Base-by-base conservation (phyloP, 2,329 filamentous ascomycete species). In the Colletotrichum sp. region DNA sequence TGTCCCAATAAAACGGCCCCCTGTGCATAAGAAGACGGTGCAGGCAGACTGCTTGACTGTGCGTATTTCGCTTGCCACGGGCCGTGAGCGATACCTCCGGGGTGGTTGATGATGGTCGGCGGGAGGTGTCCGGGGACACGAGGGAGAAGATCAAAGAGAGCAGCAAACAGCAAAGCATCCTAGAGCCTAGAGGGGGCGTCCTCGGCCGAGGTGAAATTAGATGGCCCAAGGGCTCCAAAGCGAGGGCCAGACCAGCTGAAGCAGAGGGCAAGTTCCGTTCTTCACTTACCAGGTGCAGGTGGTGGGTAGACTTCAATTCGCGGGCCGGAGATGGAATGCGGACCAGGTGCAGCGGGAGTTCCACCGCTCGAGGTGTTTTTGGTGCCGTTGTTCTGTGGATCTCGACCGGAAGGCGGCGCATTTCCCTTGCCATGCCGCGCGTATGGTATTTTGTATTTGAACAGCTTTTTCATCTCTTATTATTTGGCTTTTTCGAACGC, bases 31-130 rank as follows among this genome's bases (percentile, higher is more conserved):
- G 38, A 33, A 58, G 38, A 33, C 13, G 16, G 31, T 34, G 18
- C 31, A 61, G 57, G 31, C 13, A 11, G 38, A 13, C 36, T 33
- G 58, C 58, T 64, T 58, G 36, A 18, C 51, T 58, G 51, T 43
- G 68, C 31, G n/a, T 57, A 68, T 72, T 57, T 72, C 57, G 57
- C 33, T 69, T 62, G 57, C 38, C 69, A 66, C 54, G 47, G 66
- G 33, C 43, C 57, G 38, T 38, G 43, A 51, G 43, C 43, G 43
- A 64, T 64, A 34, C n/a, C 34, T 24, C 36, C 24, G 16, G 13
- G 58, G 27, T 9, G 33, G 24, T 47, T 43, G 61, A 43, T n/a
- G 29, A 57, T 31, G 58, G 43, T 64, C 54, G 66, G 51, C 51
- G 47, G 27, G 54, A 57, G 34, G 27, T 29, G 21, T 43, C 61